Evolutionary conservation across 179 eudicot genomes (phyloP), one percentile per base, ranked within the genome.

Genomic region (Patellifolia procumbens): DNA sequence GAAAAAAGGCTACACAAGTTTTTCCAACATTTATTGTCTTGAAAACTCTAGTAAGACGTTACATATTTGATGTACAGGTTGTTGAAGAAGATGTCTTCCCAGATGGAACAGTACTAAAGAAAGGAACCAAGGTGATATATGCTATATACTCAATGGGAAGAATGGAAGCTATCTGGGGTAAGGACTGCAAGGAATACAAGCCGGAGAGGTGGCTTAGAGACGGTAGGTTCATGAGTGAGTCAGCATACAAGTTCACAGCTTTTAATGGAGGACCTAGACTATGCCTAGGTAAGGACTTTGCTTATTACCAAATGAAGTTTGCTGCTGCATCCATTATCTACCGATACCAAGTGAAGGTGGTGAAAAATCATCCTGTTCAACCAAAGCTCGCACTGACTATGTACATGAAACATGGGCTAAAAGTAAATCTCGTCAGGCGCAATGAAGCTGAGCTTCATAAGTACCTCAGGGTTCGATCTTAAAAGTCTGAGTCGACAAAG

Each of bases 131-230:
- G 73, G 91, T 95, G 2, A 81, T 95, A 31, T 95, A 95, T 19
- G 89, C 98, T 43, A 93, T 95, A 72, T 93, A 95, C 79, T 79
- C 97, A 0, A 95, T 93, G 98, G 99, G 98, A 32, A 82, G 99
- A 83, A 95, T 91, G 98, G 98, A 95, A 37, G 84, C 82, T 2
- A 93, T 95, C 31, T 95, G 99, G 99, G 99, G 99, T 46, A 87
- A 88, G 65, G 96, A 95, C 78, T 90, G 97, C 88, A 80, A 81
- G 74, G 95, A 93, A 26, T 95, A 83, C 85, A 93, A 81, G 68
- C 98, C 99, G 20, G 99, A 95, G 80, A 80, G 99, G 70, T 95
- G 99, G 99, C 84, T 95, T 9, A 82, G 90, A 53, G 96, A 95
- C n/a, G 91, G 99, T 8, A 87, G 90, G 10, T 95, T 83, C 78